These are phyloP conservation scores for Capillidium heterosporum DNA, from an alignment of 371 early-diverging fungal genomes.

Conservation along the genomic window DNA sequence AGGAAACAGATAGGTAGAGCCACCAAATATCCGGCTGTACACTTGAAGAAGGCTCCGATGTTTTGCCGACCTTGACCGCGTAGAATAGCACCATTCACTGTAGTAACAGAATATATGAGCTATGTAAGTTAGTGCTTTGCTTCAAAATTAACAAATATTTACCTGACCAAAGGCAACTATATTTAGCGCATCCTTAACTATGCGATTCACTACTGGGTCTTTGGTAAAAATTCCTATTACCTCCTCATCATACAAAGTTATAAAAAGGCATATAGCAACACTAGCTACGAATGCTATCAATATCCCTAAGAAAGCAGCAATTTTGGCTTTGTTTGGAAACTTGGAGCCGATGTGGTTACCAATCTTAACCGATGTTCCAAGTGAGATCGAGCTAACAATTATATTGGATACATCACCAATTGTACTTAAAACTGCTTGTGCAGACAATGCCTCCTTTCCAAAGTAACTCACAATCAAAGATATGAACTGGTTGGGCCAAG, in stretches of 20 bases:
- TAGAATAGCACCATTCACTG: background rate
- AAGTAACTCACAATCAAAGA: background rate
- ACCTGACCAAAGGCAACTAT: background rate
- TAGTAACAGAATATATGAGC: background rate
- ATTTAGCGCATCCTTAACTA: background rate
- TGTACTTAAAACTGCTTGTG: background rate
- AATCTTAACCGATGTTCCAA: background rate
- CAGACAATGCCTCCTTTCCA: background rate
- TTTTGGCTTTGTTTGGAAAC: background rate
- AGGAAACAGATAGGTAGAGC: background rate
- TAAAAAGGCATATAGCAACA: background rate
- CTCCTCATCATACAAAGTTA: background rate
- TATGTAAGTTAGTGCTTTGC: background rate
- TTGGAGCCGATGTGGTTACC: background rate
- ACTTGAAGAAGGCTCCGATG: background rate
- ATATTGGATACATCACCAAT: background rate
- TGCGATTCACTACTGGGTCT: background rate
- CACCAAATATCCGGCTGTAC: background rate
- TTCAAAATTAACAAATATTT: background rate
- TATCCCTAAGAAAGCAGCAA: background rate
- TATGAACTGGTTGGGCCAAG: background rate
- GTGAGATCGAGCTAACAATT: background rate
- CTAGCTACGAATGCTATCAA: background rate
- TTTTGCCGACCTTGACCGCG: background rate
- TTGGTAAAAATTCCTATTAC: background rate